Evolutionary conservation across 169 alveolate genomes (phyloP), one percentile per base, ranked within the genome.

Genomic region (Sarcocystis neurona): DNA sequence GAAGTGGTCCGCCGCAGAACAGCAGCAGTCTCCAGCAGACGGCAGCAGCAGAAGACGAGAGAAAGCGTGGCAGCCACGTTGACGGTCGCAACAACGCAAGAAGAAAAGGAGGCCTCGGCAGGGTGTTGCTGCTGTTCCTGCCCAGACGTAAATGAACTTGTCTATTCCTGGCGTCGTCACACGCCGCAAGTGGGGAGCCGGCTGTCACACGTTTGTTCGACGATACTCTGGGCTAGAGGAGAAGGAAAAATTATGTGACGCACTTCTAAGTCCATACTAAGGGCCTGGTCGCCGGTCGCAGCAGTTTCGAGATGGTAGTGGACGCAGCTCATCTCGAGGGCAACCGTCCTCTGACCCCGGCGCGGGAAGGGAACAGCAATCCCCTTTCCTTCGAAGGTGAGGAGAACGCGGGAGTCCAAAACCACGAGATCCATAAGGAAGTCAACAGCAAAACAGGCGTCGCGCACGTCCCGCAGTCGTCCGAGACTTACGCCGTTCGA

Each of bases 281-380:
- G 44, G n/a, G 85, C 18, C 70, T 78, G 85, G 70, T 78, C 85
- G 44, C 85, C 85, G n/a, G 85, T 78, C 44, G 20, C 46, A 2
- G 63, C 48, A 10, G 32, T 32, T n/a, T 78, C 48, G 23, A 78
- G 46, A n/a, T 78, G 85, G 70, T 78, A 48, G 70, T 78, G 85
- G 46, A 78, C 41, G 46, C 85, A 78, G 18, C 63, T 50, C 41
- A 43, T 39, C 46, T 78, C 85, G 70, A 78, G 44, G 15, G 85
- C 85, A 39, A 78, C 47, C 37, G 32, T 43, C 30, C 85, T 8
- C 85, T 78, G 85, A 43, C 85, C 85, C 48, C 5, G 20, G 37
- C 85, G 66, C 43, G 85, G 85, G 70, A 46, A 10, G n/a, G 85
- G 85, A 10, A 78, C 85, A 4, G 85, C 85, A 20, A 78, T 70